Evolutionary conservation across 345 rosid species (phyloP), one percentile per base, ranked within the genome.

Genomic region (Iberis pinnata): DNA sequence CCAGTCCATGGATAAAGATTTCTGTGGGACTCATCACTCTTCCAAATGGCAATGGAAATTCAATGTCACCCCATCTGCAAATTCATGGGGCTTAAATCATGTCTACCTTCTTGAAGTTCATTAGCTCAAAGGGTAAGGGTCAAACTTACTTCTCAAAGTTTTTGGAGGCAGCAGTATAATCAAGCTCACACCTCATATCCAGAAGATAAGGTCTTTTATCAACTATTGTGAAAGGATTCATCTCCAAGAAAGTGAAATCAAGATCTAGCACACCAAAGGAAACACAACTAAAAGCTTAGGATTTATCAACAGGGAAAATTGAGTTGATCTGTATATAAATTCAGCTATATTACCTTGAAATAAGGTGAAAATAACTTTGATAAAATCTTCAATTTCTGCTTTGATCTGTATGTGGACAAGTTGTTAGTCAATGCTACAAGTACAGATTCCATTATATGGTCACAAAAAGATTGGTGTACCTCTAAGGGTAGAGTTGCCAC

Each of bases 111-210:
- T 13, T 49, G 1, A 41, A 43, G 2, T 42, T 58, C 46, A n/a
- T 44, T 9, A 6, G 1, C 18, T 18, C 0, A 0, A 64, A 43
- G 15, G 19, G 11, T 26, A 26, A 6, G 16, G 58, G 48, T 0
- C 16, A 66, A 26, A 63, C 49, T 50, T 78, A 88, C 96, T 83
- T 92, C 73, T 85, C 85, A 72, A 92, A 92, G 84, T 88, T 92
- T 77, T 92, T 92, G 79, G 85, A 85, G 69, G 95, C 75, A 64
- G 98, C 97, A 53, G 97, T 92, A 72, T 88, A 97, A 53, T 92
- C 94, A 49, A 92, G 88, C 74, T 92, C 97, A 59, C 98, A 95
- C 73, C 98, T 85, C 95, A 88, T 88, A 68, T 92, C 98, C 76
- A 85, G 60, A 49, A 95, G 97, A 76, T 92, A 92, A 64, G 97